Evolutionary conservation across 2,329 filamentous ascomycete genomes (phyloP).

Genomic region (Phoma sp.): DNA sequence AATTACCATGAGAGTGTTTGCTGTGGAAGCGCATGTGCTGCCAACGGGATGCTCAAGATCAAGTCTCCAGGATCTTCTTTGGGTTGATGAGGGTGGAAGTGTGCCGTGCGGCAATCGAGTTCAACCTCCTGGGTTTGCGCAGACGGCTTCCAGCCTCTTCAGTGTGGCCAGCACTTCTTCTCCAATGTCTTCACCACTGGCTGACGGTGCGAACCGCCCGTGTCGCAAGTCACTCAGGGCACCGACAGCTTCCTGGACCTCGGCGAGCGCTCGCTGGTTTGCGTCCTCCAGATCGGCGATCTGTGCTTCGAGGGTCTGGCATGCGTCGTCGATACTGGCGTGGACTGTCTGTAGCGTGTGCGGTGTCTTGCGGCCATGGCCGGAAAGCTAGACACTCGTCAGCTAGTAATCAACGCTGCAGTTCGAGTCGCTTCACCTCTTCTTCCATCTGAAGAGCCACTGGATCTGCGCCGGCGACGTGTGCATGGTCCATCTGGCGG

Average conservation of each 20-base stretch:
- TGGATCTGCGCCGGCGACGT: slow-evolving; percentile 60
- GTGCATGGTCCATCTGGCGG: slow-evolving; percentile 63
- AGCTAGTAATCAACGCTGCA: slow-evolving; percentile 8
- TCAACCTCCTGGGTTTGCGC: slow-evolving; percentile 47
- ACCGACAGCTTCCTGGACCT: slow-evolving; percentile 71
- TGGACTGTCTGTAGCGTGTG: slow-evolving; percentile 72
- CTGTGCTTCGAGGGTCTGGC: slow-evolving; percentile 70
- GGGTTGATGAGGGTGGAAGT: too few relatives aligned
- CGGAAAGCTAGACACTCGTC: slow-evolving; percentile 62
- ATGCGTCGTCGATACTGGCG: slow-evolving; percentile 73
- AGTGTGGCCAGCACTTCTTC: slow-evolving; percentile 74
- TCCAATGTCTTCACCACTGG: slow-evolving; percentile 64
- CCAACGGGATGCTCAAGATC: too few relatives aligned
- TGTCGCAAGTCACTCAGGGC: slow-evolving; percentile 84
- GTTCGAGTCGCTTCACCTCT: slow-evolving; percentile 37
- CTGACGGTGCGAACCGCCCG: slow-evolving; percentile 67
- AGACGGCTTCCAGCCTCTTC: slow-evolving; percentile 68
- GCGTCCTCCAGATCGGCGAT: slow-evolving; percentile 71
- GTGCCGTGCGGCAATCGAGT: too few relatives aligned
- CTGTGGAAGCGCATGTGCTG: too few relatives aligned
- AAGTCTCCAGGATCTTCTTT: too few relatives aligned
- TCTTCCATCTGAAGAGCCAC: slow-evolving; percentile 67
- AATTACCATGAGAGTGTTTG: too few relatives aligned
- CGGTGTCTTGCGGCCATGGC: slow-evolving; percentile 51
- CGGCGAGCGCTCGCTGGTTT: slow-evolving; percentile 65